Conservation (phyloP, 225 moss, liverwort and hornwort species). For the Bryum argenteum region DNA sequence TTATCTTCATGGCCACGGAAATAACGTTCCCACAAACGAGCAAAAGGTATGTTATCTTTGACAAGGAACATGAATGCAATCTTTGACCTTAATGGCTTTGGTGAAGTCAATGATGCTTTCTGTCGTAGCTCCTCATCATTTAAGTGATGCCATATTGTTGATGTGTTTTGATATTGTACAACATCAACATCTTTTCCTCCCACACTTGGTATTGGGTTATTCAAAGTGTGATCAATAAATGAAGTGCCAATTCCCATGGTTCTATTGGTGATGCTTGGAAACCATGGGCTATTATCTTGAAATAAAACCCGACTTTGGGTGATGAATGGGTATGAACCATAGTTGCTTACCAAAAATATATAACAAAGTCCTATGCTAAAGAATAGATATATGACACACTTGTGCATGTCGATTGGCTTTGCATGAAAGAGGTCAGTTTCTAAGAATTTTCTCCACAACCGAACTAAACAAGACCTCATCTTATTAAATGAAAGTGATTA, state of each 20-base stretch:
- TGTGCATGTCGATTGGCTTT: not conserved
- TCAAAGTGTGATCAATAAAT: not conserved
- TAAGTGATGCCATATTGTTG: conserved; percentile 21
- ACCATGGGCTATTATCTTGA: not conserved
- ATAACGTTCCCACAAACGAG: conserved; percentile 31
- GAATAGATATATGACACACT: not conserved
- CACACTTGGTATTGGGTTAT: not conserved
- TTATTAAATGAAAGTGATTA: not conserved
- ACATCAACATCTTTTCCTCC: not conserved
- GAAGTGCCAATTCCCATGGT: not conserved
- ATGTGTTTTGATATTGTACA: conserved; percentile 18
- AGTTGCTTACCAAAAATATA: not conserved
- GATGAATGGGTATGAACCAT: not conserved
- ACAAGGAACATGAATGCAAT: conserved; percentile 35
- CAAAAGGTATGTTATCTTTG: conserved; percentile 23
- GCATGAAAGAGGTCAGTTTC: not conserved
- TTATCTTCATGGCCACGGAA: conserved; percentile 11
- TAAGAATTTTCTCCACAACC: not conserved
- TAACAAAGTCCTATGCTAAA: not conserved
- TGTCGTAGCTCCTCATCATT: conserved; percentile 18
- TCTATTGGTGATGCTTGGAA: not conserved
- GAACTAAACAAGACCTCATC: not conserved
- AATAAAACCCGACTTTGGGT: not conserved
- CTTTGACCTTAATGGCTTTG: not conserved
- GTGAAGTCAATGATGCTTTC: not conserved